A percentile compares a stretch with the other conserved stretches of the same genome.
Evolutionary conservation across 805 yeast genomes (phyloP).

Genomic region (Groenewaldozyma salmanticensis): DNA sequence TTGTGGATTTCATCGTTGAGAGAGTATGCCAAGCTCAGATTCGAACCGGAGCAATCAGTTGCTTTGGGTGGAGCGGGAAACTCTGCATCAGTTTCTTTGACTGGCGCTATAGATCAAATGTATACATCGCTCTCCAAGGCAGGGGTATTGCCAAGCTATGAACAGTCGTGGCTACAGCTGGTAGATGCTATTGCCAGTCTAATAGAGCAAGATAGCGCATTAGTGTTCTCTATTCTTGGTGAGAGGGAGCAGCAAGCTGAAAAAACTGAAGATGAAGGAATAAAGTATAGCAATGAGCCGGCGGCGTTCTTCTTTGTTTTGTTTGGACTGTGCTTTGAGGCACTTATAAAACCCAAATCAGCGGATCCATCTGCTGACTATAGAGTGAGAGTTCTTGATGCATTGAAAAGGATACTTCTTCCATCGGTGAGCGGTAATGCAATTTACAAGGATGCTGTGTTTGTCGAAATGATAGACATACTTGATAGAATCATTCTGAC

Average conservation of each 20-base stretch:
- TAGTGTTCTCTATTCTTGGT: constrained; percentile 39
- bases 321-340: constrained; percentile 76
- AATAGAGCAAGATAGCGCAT: constrained; percentile 39
- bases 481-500: constrained; percentile 62
- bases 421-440: constrained; percentile 47
- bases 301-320: constrained; percentile 59
- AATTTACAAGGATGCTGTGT: constrained; percentile 56
- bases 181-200: constrained; percentile 65
- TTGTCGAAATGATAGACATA: constrained; percentile 65
- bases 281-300: constrained; percentile 22
- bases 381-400: constrained; percentile 33
- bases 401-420: constrained; percentile 47
- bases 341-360: constrained; percentile 41
- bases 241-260: constrained; percentile 38
- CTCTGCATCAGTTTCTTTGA: too few relatives aligned
- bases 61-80: constrained; percentile 11
- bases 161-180: constrained; percentile 64
- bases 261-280: constrained; percentile 14
- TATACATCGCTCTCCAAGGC: constrained; percentile 27
- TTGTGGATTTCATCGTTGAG: constrained; percentile 71
- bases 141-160: constrained; percentile 38
- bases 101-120: constrained; percentile 26
- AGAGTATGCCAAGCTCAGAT: constrained; percentile 62
- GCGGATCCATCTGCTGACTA: constrained; percentile 16
- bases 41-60: constrained; percentile 32